These are phyloP conservation scores for Amylostereum chailletii DNA, from an alignment of 1,284 basidiomycete genomes.

Conservation along the genomic window DNA sequence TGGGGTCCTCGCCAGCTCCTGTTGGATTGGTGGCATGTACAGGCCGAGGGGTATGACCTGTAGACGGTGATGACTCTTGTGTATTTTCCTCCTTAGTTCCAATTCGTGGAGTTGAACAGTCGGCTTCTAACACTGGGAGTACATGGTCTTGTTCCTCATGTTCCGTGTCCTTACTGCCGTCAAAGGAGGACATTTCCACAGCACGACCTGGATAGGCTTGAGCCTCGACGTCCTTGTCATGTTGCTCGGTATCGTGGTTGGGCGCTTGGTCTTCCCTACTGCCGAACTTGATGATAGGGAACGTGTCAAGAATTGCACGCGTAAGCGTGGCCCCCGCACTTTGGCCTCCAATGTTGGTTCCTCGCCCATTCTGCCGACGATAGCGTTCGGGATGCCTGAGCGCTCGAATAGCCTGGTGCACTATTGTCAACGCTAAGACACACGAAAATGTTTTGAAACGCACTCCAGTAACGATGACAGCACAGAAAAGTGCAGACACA, in stretches of 20 bases:
- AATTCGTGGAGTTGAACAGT: too few relatives aligned
- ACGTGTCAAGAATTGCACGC: constrained; percentile 88
- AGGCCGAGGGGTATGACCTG: not conserved
- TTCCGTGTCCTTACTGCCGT: not conserved
- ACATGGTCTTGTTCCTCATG: not conserved
- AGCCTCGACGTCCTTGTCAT: constrained; percentile 15
- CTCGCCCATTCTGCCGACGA: constrained; percentile 51
- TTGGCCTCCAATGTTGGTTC: constrained; percentile 41
- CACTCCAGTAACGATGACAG: constrained; percentile 77
- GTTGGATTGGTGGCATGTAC: not conserved
- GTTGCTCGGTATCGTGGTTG: constrained; percentile 10
- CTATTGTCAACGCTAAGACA: constrained; percentile 3
- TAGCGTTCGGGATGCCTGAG: constrained; percentile 88
- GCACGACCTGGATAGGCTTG: not conserved
- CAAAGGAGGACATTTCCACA: not conserved
- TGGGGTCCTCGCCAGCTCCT: constrained; percentile 23
- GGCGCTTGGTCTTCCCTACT: not conserved
- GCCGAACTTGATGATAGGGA: constrained; percentile 86
- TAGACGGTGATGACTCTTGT: not conserved
- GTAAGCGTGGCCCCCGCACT: constrained; percentile 75
- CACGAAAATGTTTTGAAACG: constrained; percentile 19
- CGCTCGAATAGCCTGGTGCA: constrained; percentile 61
- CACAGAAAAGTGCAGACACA: constrained; percentile 73
- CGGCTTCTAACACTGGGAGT: not conserved
- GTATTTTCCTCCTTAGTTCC: not conserved